Evolutionary conservation across 2,329 filamentous ascomycete species (phyloP), one percentile per base, ranked within the genome.

Genomic region (Fusarium sp.): DNA sequence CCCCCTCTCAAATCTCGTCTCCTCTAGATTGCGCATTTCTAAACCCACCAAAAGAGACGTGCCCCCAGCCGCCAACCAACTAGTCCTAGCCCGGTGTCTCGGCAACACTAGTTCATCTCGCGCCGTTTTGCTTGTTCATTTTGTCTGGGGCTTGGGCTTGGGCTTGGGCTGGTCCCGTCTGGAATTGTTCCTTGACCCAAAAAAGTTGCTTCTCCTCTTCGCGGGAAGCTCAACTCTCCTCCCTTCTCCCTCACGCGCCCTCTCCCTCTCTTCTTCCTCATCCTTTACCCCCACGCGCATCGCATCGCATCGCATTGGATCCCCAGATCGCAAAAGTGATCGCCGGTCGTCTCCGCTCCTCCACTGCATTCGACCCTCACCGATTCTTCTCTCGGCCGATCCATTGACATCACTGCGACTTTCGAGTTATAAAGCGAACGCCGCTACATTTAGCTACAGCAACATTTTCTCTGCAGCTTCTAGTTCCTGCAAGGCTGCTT

Each of bases 41-140:
- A 20, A 29, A 52, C 47, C 47, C 35, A 45, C 54, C 56, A 27
- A 63, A 54, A 57, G 31, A 56, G 27, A 40, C 47, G 29, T 22
- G 25, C 62, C 56, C 63, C 42, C 38, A 65, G 38, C 52, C 56
- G 38, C 38, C 42, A 47, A 60, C 67, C 67, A 70, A 56, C 72
- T 72, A 62, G 72, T 65, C 69, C 62, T 64, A 66, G 73, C 66
- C 69, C 29, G 57, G 69, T 70, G 65, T 76, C 70, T 75, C 68
- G 73, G 73, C 70, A 76, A 71, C 59, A 71, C 70, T 75, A 76
- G 67, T 62, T 73, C 70, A 69, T 74, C 70, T 65, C 45, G 29
- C 60, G 68, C 70, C 70, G 60, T 65, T 69, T 52, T 75, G 63
- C 61, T 74, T 66, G 57, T 63, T 70, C 58, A 66, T 62, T 65